Evolutionary conservation across 257 asterid genomes (phyloP).

Genomic region (Thymus quinquecostatus): DNA sequence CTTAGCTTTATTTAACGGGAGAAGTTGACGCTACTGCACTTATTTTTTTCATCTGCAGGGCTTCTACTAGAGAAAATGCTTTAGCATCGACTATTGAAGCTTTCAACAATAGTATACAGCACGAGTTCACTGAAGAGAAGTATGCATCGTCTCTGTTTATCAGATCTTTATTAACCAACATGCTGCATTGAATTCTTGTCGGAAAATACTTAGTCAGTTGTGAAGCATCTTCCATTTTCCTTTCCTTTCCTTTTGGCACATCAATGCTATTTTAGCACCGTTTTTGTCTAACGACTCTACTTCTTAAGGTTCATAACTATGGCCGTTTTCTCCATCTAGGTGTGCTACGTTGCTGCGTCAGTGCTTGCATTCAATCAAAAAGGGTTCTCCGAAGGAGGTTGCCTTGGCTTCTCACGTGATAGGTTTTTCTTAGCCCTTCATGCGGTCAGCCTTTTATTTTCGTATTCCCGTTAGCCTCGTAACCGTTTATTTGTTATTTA

Average conservation of each 20-base stretch:
- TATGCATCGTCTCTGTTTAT: slow-evolving; percentile 16
- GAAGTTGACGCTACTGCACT: neutral
- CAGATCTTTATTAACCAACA: neutral
- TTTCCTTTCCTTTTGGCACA: neutral
- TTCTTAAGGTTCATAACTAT: slow-evolving; percentile 3
- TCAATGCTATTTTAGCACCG: neutral
- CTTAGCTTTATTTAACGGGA: neutral
- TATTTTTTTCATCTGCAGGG: slow-evolving; percentile 50
- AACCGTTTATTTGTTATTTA: neutral
- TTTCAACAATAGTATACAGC: slow-evolving; percentile 68
- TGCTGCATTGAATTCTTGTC: slow-evolving; percentile 11
- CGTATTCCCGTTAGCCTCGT: neutral
- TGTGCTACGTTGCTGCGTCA: slow-evolving; percentile 84
- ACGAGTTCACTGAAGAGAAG: slow-evolving; percentile 82
- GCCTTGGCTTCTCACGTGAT: slow-evolving; percentile 83
- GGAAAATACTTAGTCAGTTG: neutral
- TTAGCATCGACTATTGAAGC: slow-evolving; percentile 69
- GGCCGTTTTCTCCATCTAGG: slow-evolving; percentile 46
- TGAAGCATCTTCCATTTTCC: neutral
- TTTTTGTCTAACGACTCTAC: neutral
- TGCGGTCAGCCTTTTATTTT: neutral
- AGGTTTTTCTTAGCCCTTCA: slow-evolving; percentile 49
- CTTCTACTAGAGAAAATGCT: slow-evolving; percentile 86
- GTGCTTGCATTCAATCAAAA: slow-evolving; percentile 77
- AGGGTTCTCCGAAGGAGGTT: slow-evolving; percentile 90